phyloP scores from a whole-genome alignment of 148 eudicot genomes.

The Vaccinium darrowii region DNA sequence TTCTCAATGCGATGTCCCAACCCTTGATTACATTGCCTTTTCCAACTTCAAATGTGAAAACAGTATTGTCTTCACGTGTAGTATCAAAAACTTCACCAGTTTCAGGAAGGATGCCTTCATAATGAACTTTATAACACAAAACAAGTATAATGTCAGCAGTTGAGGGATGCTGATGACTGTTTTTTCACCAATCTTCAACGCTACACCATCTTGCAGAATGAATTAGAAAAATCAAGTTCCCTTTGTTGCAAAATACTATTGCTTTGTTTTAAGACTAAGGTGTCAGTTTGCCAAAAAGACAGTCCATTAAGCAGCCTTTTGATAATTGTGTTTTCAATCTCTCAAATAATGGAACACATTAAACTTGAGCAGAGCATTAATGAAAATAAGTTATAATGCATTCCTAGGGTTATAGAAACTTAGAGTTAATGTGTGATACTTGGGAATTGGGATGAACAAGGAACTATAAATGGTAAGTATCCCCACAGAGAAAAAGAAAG shows the following conservation, averaged over 20 bases:
- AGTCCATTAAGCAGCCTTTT: neutral
- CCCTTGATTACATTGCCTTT: constrained; percentile 87
- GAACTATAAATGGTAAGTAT: neutral
- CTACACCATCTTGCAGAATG: constrained; percentile 4
- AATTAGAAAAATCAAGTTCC: neutral
- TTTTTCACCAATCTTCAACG: neutral
- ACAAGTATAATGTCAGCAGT: neutral
- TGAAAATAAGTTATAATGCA: neutral
- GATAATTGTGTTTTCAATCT: neutral
- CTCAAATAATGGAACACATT: neutral
- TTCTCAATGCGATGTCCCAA: constrained; percentile 88
- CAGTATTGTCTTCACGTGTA: constrained; percentile 82
- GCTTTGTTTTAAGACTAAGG: neutral
- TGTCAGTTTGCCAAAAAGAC: neutral
- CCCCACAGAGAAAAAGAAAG: neutral
- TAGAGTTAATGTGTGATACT: neutral
- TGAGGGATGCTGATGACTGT: neutral
- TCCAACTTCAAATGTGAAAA: constrained; percentile 90
- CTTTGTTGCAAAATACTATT: neutral
- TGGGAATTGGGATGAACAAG: neutral
- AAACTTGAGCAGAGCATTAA: neutral
- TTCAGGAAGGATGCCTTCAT: constrained; percentile 87
- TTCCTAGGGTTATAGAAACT: neutral
- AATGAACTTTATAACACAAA: constrained; percentile 60
- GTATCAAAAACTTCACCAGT: constrained; percentile 94